Percentiles rank a stretch among this genome's conserved stretches.
phyloP scores from a whole-genome alignment of 73 alveolate genomes.

The Paramecium tetraurelia region DNA sequence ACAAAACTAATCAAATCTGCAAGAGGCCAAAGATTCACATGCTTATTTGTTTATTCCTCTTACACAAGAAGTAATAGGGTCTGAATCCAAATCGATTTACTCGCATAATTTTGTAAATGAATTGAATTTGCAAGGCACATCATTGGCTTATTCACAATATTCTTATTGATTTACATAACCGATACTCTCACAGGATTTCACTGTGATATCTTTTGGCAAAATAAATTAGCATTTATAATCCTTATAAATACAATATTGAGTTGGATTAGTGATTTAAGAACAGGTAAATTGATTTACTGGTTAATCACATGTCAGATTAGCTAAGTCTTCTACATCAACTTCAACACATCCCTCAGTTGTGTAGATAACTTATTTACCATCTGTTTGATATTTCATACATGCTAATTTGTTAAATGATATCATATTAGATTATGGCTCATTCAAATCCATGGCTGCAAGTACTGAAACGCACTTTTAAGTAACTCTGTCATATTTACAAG shows the following conservation, averaged over 20 bases:
- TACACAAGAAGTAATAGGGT: not conserved
- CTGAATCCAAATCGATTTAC: not conserved
- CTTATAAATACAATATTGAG: not conserved
- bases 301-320: not conserved
- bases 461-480: not conserved
- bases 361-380: not conserved
- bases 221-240: conserved; percentile 2
- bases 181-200: not conserved
- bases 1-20: not conserved
- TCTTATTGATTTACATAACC: not conserved
- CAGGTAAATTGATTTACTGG: not conserved
- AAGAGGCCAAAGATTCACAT: not conserved
- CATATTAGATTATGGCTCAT: not conserved
- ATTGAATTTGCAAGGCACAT: not conserved
- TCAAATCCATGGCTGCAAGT: not conserved
- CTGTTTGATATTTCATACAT: not conserved
- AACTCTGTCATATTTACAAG: not conserved
- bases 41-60: conserved; percentile 6
- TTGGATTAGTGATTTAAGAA: not conserved
- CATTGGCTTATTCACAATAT: conserved; percentile 13
- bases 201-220: not conserved
- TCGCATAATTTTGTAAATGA: not conserved
- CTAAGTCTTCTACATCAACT: not conserved
- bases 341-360: not conserved
- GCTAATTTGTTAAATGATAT: not conserved